Percentiles rank a stretch among this genome's conserved stretches.
phyloP scores from a whole-genome alignment of 495 filamentous ascomycete species.

The Parmelia sp. region DNA sequence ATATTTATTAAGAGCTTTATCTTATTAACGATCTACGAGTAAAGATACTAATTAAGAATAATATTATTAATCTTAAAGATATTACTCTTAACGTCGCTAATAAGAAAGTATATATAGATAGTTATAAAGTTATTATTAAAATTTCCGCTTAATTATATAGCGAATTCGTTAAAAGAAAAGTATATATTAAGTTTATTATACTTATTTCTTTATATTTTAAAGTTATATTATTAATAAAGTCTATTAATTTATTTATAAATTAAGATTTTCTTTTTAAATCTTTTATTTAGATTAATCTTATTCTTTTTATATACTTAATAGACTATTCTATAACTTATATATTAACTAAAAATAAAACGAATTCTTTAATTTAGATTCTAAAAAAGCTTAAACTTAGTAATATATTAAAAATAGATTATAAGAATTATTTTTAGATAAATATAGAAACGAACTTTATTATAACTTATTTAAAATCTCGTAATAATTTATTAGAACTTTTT shows the following conservation, averaged over 20 bases:
- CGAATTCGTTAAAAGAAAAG: not conserved
- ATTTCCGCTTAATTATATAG: not conserved
- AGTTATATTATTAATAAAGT: not conserved
- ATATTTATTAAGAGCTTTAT: slow-evolving; percentile 3
- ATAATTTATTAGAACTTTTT: not conserved
- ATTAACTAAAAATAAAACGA: no score
- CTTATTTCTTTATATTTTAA: not conserved
- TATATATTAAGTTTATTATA: not conserved
- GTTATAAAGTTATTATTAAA: no score
- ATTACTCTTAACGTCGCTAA: not conserved
- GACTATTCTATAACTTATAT: no score
- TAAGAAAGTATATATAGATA: not conserved
- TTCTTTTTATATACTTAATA: no score
- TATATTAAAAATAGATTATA: no score
- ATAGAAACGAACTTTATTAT: not conserved
- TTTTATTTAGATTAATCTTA: no score
- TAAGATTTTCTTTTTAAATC: no score
- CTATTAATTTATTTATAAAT: no score
- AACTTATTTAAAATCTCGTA: not conserved
- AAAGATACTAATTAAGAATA: slow-evolving; percentile 5
- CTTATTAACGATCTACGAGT: slow-evolving; percentile 2
- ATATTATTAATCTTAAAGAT: slow-evolving; percentile 7
- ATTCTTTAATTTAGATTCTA: no score
- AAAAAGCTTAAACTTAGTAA: no score
- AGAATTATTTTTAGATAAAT: slow-evolving; percentile 1